Conservation (phyloP, 805 yeast genomes). For the Starmerella etchellsii region DNA sequence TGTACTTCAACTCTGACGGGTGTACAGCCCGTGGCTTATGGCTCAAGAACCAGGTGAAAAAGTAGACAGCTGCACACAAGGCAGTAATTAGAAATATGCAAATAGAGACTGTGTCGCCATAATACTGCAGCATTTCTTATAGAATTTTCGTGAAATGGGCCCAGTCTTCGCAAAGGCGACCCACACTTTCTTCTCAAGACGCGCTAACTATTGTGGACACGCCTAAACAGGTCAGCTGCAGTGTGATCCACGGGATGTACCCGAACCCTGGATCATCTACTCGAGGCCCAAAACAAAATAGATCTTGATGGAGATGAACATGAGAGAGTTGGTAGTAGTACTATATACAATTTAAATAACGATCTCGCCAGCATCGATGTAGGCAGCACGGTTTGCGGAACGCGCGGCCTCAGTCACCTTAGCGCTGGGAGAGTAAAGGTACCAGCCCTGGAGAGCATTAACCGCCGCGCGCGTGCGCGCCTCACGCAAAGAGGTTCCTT, state of each 20-base stretch:
- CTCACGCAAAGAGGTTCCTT: slow-evolving; percentile 78
- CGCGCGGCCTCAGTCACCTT: slow-evolving; percentile 28
- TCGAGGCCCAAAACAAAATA: too few species aligned
- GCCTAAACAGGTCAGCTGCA: too few species aligned
- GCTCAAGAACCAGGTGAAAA: slow-evolving; percentile 5
- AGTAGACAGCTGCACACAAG: neutral
- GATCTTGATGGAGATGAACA: too few species aligned
- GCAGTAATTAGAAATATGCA: neutral
- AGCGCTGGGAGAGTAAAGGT: slow-evolving; percentile 62
- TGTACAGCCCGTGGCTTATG: slow-evolving; percentile 12
- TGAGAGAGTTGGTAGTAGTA: too few species aligned
- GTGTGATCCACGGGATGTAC: too few species aligned
- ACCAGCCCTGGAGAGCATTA: slow-evolving; percentile 81
- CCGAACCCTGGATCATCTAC: too few species aligned
- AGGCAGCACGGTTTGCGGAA: slow-evolving; percentile 14
- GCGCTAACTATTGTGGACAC: too few species aligned
- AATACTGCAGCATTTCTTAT: too few species aligned
- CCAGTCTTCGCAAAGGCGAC: too few species aligned
- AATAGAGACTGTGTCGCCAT: neutral
- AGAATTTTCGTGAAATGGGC: too few species aligned
- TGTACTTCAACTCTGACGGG: slow-evolving; percentile 10
- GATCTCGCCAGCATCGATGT: slow-evolving; percentile 22
- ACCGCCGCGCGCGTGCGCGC: slow-evolving; percentile 89
- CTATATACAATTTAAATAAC: slow-evolving; percentile 14
- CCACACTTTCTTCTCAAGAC: too few species aligned